These are phyloP conservation scores for Apiospora phragmitis DNA, from an alignment of 2,329 filamentous ascomycete species.

Conservation along the genomic window DNA sequence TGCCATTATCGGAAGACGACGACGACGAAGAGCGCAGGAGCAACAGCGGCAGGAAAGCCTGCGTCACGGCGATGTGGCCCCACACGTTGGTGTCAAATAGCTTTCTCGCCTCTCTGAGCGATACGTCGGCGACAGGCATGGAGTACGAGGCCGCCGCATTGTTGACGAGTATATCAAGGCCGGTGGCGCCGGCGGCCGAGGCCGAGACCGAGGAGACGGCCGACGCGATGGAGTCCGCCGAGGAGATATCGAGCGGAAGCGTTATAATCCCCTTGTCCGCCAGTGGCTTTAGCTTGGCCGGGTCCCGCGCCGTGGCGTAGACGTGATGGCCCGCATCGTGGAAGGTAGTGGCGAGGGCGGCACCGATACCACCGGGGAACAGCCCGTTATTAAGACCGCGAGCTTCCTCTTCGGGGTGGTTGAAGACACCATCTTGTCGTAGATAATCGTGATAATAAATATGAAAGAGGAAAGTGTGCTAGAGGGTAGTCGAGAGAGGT, in stretches of 20 bases:
- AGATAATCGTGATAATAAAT: no score
- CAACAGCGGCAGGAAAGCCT: conserved; percentile 12
- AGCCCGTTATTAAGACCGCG: conserved; percentile 14
- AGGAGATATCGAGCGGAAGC: neutral
- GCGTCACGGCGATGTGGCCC: conserved; percentile 10
- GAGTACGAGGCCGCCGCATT: conserved; percentile 7
- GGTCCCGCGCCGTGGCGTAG: conserved; percentile 14
- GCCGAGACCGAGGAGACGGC: neutral
- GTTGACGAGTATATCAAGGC: conserved; percentile 13
- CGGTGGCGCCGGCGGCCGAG: neutral
- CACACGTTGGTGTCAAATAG: conserved; percentile 13
- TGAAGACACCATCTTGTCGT: neutral
- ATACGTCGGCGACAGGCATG: conserved; percentile 11
- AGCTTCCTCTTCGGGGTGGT: neutral
- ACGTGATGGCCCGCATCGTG: conserved; percentile 14
- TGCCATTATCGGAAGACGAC: neutral
- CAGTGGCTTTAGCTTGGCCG: conserved; percentile 9
- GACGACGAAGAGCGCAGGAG: neutral
- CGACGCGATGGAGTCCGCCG: neutral
- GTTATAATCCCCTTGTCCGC: conserved; percentile 4
- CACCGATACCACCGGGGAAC: conserved; percentile 13
- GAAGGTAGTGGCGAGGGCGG: conserved; percentile 12
- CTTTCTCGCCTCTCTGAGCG: neutral
- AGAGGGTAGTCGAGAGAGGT: neutral
- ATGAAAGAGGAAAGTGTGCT: no score